Conservation (phyloP, 495 filamentous ascomycete species). For the Rostrohypoxylon terebratum region DNA sequence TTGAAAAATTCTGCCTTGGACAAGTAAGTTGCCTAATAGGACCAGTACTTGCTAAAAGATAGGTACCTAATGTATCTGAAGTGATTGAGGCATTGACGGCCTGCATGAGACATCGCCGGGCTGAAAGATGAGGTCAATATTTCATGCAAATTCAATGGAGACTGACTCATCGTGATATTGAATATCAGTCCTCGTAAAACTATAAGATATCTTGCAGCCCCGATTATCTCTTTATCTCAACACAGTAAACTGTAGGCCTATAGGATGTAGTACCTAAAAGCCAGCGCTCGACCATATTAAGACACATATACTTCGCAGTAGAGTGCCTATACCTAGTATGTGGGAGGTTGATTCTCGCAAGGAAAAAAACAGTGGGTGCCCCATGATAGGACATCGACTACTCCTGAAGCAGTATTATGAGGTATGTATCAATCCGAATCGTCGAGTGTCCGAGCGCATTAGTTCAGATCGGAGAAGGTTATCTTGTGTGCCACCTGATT, state of each 20-base stretch:
- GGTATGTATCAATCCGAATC: background rate
- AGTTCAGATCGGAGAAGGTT: conserved; percentile 34
- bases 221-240: background rate
- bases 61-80: background rate
- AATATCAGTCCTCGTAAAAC: background rate
- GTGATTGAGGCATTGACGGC: background rate
- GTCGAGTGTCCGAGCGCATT: conserved; percentile 15
- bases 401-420: background rate
- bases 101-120: background rate
- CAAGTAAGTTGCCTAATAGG: background rate
- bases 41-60: background rate
- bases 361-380: background rate
- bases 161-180: background rate
- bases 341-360: background rate
- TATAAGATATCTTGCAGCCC: background rate
- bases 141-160: background rate
- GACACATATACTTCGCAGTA: background rate
- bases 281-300: background rate
- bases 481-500: conserved; percentile 20
- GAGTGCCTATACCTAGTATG: too few species aligned
- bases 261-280: background rate
- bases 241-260: background rate
- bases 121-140: background rate
- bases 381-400: conserved; percentile 8
- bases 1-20: background rate